A percentile compares a stretch with the other conserved stretches of the same genome.
Conservation (phyloP, 164 flowering plant genomes). For the Magnolia changhungtana region DNA sequence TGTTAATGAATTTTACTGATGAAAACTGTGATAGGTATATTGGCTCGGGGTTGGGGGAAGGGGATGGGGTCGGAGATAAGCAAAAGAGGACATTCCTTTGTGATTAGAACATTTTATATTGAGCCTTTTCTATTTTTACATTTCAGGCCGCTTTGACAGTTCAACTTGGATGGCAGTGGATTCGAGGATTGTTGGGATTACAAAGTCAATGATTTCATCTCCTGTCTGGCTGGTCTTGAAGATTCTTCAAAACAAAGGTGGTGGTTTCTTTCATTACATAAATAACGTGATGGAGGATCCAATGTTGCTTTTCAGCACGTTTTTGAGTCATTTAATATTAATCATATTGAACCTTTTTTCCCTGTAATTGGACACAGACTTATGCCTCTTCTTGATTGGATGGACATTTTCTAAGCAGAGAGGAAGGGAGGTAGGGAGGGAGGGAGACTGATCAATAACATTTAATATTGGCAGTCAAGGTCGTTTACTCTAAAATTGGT, state of each 20-base stretch:
- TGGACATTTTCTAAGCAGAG: no score
- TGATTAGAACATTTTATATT: neutral
- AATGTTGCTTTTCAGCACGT: neutral
- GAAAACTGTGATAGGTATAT: no score
- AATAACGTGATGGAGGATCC: neutral
- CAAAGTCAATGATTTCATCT: constrained; percentile 29
- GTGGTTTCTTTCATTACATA: neutral
- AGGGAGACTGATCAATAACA: no score
- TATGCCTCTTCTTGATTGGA: no score
- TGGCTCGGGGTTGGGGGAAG: no score
- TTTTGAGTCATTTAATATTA: neutral
- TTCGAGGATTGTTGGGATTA: constrained; percentile 41
- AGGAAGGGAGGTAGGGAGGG: no score
- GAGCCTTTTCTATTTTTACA: neutral
- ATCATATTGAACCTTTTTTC: neutral
- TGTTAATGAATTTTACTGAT: no score
- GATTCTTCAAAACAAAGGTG: constrained; percentile 41
- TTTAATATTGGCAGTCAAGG: no score
- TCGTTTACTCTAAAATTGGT: no score
- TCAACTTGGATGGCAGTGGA: constrained; percentile 50
- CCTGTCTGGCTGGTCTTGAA: constrained; percentile 44
- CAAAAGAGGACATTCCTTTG: no score
- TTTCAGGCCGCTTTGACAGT: constrained; percentile 24
- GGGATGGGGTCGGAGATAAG: no score
- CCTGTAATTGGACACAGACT: neutral